Conservation (phyloP, 1,139 yeast species). For the Fermentozyma sake region DNA sequence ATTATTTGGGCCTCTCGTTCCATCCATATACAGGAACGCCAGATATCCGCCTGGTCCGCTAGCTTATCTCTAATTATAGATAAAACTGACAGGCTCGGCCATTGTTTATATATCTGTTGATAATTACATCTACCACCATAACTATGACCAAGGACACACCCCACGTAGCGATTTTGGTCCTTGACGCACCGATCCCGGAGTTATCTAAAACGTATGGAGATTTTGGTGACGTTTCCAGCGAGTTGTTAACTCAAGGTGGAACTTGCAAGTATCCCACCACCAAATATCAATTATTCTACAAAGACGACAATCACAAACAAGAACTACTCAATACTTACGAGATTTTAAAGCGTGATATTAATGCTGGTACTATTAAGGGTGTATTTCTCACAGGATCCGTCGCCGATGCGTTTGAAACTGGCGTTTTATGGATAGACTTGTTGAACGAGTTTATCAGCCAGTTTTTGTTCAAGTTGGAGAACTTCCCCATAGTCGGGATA, state of each 20-base stretch:
- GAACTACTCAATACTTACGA: conserved; percentile 13
- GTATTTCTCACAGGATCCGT: conserved; percentile 65
- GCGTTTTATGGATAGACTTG: conserved; percentile 48
- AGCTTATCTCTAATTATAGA: too few relatives aligned
- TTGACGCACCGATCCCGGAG: conserved; percentile 39
- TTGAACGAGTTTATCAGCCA: conserved; percentile 41
- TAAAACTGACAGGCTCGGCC: too few relatives aligned
- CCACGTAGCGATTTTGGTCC: conserved; percentile 43
- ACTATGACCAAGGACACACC: conserved; percentile 7
- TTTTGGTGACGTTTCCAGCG: conserved; percentile 46
- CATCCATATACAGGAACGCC: too few relatives aligned
- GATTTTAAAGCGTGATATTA: conserved; percentile 20
- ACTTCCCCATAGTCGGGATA: conserved; percentile 54
- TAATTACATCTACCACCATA: too few relatives aligned
- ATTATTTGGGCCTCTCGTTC: too few relatives aligned
- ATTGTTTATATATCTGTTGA: too few relatives aligned
- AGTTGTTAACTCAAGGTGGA: conserved; percentile 3
- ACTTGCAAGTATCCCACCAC: conserved; percentile 12
- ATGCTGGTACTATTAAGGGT: conserved; percentile 33
- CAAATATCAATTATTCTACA: conserved; percentile 38
- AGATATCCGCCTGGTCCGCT: too few relatives aligned
- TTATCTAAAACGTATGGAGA: conserved; percentile 38
- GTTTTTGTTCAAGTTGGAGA: conserved; percentile 18
- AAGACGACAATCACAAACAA: conserved; percentile 1
- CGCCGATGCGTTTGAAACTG: conserved; percentile 50